Evolutionary conservation across 495 filamentous ascomycete species (phyloP), one percentile per base, ranked within the genome.

Genomic region (Margaritispora aquatica): DNA sequence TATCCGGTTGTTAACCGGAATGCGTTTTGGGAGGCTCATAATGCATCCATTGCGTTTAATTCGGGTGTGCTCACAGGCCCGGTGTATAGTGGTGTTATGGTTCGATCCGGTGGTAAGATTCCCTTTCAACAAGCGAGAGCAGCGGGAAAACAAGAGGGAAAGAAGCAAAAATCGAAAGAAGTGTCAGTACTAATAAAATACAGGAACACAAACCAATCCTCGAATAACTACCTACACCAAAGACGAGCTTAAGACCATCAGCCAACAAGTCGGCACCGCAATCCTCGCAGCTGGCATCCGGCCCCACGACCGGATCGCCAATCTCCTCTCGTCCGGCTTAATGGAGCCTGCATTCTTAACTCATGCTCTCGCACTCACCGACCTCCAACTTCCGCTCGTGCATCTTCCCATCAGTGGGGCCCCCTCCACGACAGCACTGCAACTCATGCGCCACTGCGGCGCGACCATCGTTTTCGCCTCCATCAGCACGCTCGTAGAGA

Each of bases 351-450:
- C 27, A 23, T 56, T 56, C 15, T 24, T 56, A 9, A 11, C 47
- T 10, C 54, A 56, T 17, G 54, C 26, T 15, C n/a, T 56, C 1
- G 46, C 54, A 2, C 3, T 56, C 1, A 44, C 21, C 9, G 54
- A 56, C 26, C 54, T 56, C 11, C 1, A 31, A 15, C 13, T 56
- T 1, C 54, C 54, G 17, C 23, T 48, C 9, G 54, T 56, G 15
- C 54, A 56, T 21, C 11, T 56, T 1, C 54, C 54, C 13, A 56
- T 56, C 17, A 36, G 54, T 22, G 54, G 54, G 11, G 46, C 36
- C 1, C 47, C 27, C n/a, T 23, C 20, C 11, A n/a, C 54, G 22
- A 46, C 36, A 1, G 47, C 36, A 22, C 21, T 47, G 2, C 54
- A 56, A 21, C 47, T 46, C 26, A 56, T 56, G 54, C 20, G 38